Conservation (phyloP, 495 filamentous ascomycete species). For the Thozetella sp. region DNA sequence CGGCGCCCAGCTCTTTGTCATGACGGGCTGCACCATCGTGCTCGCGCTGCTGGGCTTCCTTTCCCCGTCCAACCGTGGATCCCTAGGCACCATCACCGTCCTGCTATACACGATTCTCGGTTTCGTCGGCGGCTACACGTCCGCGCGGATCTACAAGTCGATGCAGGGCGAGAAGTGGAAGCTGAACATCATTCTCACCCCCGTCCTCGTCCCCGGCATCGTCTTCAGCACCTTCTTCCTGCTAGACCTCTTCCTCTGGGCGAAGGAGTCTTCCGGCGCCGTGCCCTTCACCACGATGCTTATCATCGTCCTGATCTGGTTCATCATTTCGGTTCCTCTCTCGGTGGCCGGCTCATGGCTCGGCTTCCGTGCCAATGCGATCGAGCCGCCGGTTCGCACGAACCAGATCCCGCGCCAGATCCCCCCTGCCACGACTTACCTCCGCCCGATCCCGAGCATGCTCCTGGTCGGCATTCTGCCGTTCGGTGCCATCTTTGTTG, state of each 20-base stretch:
- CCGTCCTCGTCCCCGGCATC: conserved; percentile 80
- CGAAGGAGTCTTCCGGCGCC: conserved; percentile 83
- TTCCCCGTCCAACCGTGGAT: conserved; percentile 92
- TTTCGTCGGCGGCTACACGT: conserved; percentile 90
- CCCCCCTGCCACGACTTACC: conserved; percentile 76
- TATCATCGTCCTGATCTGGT: conserved; percentile 91
- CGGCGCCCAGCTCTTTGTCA: conserved; percentile 94
- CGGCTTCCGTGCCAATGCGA: conserved; percentile 68
- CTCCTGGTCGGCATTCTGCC: conserved; percentile 88
- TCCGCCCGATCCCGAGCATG: conserved; percentile 84
- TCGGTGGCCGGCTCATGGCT: conserved; percentile 91
- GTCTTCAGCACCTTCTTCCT: conserved; percentile 91
- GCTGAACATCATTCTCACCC: conserved; percentile 86
- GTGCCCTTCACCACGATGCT: conserved; percentile 98
- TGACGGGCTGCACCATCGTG: conserved; percentile 91
- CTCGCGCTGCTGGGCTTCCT: conserved; percentile 95
- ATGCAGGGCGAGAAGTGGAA: conserved; percentile 94
- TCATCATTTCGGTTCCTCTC: conserved; percentile 90
- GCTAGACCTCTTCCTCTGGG: conserved; percentile 95
- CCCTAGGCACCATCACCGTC: conserved; percentile 87
- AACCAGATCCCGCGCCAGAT: conserved; percentile 99
- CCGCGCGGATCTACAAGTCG: conserved; percentile 86
- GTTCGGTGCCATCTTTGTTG: conserved; percentile 95
- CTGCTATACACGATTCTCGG: conserved; percentile 91
- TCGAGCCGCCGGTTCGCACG: conserved; percentile 83